Conservation (phyloP, 2,329 filamentous ascomycete species). For the Bisporella sp. region DNA sequence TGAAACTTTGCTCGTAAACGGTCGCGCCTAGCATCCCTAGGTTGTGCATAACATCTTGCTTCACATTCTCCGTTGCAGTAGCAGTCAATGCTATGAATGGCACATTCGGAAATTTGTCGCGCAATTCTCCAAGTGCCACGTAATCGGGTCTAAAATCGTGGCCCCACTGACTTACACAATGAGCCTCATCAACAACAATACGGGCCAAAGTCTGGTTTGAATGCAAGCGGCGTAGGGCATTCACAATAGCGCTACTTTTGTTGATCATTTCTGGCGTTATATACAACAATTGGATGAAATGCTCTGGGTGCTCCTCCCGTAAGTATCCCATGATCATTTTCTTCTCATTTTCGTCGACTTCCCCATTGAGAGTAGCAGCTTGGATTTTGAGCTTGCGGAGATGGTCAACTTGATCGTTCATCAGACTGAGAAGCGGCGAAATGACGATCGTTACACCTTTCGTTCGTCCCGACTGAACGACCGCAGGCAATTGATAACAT, state of each 20-base stretch:
- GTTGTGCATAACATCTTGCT: conserved; percentile 84
- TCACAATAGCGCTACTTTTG: conserved; percentile 66
- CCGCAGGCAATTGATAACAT: conserved; percentile 90
- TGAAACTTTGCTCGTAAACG: conserved; percentile 88
- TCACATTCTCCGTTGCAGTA: conserved; percentile 89
- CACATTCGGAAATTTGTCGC: conserved; percentile 65
- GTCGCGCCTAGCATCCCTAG: conserved; percentile 72
- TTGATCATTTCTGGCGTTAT: conserved; percentile 96
- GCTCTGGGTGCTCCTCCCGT: conserved; percentile 58
- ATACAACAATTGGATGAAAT: conserved; percentile 80
- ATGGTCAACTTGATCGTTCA: conserved; percentile 94
- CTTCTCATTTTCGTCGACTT: conserved; percentile 57
- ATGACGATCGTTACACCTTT: conserved; percentile 85
- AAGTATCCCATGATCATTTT: conserved; percentile 59
- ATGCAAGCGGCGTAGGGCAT: conserved; percentile 62
- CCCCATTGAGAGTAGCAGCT: conserved; percentile 76
- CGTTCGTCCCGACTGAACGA: conserved; percentile 75
- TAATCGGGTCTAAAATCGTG: conserved; percentile 98
- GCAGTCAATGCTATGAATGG: conserved; percentile 94
- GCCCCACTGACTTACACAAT: conserved; percentile 98
- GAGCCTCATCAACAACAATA: conserved; percentile 96
- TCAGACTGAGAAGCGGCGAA: conserved; percentile 89
- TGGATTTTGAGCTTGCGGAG: conserved; percentile 67
- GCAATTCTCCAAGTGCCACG: conserved; percentile 72
- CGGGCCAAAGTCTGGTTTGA: conserved; percentile 67